A percentile compares a stretch with the other conserved stretches of the same genome.
These are phyloP conservation scores for Pichia sp. DNA, from an alignment of 1,139 yeast species.

Conservation along the genomic window DNA sequence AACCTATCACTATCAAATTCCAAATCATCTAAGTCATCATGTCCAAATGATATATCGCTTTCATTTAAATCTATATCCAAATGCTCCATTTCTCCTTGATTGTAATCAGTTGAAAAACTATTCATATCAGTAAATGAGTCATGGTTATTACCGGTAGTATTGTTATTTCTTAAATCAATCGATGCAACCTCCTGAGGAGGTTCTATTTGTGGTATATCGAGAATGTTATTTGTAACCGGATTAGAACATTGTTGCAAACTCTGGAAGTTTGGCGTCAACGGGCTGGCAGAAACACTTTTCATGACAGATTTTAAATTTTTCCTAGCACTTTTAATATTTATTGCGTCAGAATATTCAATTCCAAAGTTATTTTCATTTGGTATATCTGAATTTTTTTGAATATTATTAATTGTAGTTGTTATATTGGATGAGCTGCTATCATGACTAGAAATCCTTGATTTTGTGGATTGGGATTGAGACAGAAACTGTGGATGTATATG, in stretches of 20 bases:
- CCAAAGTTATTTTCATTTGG: no score
- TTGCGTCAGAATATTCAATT: slow-evolving; percentile 48
- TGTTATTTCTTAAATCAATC: neutral
- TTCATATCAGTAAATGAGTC: slow-evolving; percentile 5
- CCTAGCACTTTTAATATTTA: slow-evolving; percentile 34
- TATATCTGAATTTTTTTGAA: no score
- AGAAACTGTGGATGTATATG: slow-evolving; percentile 9
- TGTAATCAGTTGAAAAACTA: slow-evolving; percentile 14
- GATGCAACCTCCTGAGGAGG: neutral
- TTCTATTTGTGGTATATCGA: neutral
- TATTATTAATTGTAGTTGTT: no score
- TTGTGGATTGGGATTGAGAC: neutral
- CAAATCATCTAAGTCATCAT: slow-evolving; percentile 14
- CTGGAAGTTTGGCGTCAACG: neutral
- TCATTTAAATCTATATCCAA: slow-evolving; percentile 23
- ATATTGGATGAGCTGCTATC: slow-evolving; percentile 5
- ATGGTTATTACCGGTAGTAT: slow-evolving; percentile 3
- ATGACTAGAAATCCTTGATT: slow-evolving; percentile 1
- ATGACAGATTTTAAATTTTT: slow-evolving; percentile 31
- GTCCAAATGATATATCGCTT: slow-evolving; percentile 14
- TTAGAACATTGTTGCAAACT: neutral
- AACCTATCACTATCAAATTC: neutral
- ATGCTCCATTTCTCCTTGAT: slow-evolving; percentile 19
- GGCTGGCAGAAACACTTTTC: slow-evolving; percentile 26
- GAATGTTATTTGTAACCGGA: neutral